phyloP scores from a whole-genome alignment of 1,139 yeast genomes.

The Candida albicans region DNA sequence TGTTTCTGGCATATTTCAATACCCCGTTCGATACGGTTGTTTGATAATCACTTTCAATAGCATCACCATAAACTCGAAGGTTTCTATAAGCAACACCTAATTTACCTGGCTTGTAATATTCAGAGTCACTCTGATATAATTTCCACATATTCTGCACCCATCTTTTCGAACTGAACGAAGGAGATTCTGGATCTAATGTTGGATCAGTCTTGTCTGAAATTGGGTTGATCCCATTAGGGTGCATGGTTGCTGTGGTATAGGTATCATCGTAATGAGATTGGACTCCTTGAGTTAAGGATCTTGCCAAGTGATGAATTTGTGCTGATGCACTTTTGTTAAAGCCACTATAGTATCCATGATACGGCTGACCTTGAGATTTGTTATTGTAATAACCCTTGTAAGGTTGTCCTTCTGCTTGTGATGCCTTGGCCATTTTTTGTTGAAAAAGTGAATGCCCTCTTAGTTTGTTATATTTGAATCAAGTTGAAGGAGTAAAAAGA shows the following conservation, averaged over 20 bases:
- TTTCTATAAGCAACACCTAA: constrained; percentile 70
- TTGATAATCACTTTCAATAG: constrained; percentile 78
- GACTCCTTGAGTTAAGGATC: constrained; percentile 9
- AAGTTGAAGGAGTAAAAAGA: no score
- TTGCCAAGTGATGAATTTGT: constrained; percentile 14
- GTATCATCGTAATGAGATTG: constrained; percentile 10
- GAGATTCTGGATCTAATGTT: constrained; percentile 7
- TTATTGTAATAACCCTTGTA: constrained; percentile 10
- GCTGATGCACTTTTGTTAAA: constrained; percentile 13
- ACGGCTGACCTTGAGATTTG: constrained; percentile 15
- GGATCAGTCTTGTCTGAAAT: constrained; percentile 15
- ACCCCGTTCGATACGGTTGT: constrained; percentile 60
- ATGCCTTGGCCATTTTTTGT: neutral
- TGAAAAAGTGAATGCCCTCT: no score
- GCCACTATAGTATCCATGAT: constrained; percentile 14
- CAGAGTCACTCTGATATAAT: constrained; percentile 56
- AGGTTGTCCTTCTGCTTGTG: constrained; percentile 8
- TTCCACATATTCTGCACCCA: constrained; percentile 76
- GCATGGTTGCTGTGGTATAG: constrained; percentile 3
- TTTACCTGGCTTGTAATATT: constrained; percentile 61
- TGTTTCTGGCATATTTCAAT: constrained; percentile 19
- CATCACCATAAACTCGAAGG: constrained; percentile 70
- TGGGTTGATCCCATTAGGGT: constrained; percentile 13
- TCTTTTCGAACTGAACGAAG: constrained; percentile 12
- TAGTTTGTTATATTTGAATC: no score